Conservation (phyloP, 169 alveolate genomes). For the Blepharisma undulans region DNA sequence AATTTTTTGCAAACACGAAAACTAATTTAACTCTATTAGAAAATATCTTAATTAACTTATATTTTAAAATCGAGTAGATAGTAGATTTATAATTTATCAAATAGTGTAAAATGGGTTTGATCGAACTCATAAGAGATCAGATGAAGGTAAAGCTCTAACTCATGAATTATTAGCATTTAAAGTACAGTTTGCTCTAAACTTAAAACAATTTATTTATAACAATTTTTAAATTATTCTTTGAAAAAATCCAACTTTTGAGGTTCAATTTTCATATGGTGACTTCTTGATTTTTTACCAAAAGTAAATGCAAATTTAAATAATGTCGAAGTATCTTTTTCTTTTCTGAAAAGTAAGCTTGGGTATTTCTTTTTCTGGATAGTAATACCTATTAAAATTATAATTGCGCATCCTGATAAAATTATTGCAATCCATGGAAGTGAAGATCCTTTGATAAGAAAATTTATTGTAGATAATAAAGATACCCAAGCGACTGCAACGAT, state of each 20-base stretch:
- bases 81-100: neutral
- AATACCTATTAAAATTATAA: neutral
- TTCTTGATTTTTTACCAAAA: no score
- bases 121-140: neutral
- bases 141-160: neutral
- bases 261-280: no score
- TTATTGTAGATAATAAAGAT: neutral
- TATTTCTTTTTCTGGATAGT: neutral
- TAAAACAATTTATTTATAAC: no score
- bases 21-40: no score
- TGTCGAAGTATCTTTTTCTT: neutral
- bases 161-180: neutral
- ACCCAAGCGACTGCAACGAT: neutral
- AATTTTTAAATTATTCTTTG: no score
- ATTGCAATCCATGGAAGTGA: neutral
- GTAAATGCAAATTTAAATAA: conserved; percentile 4
- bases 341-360: neutral
- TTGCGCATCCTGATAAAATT: neutral
- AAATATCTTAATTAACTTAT: no score
- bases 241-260: no score
- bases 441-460: neutral
- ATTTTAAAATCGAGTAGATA: no score
- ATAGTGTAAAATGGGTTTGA: neutral
- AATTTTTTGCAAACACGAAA: no score
- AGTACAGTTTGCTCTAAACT: neutral